Evolutionary conservation across 805 yeast genomes (phyloP).

Genomic region (Ogataea corticis): DNA sequence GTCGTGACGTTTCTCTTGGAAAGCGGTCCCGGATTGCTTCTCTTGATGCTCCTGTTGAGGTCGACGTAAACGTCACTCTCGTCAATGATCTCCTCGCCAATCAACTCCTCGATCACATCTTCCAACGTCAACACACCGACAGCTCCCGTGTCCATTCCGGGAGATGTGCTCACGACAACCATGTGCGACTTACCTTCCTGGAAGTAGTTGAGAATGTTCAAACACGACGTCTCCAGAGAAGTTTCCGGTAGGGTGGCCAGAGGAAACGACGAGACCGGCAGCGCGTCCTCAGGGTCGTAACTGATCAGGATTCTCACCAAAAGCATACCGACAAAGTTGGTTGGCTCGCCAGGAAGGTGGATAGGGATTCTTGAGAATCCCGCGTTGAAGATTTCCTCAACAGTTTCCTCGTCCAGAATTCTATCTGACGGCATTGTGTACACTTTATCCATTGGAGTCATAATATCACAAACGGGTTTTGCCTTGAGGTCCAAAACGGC

Average conservation of each 20-base stretch:
- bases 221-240: constrained; percentile 84
- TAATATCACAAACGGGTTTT: constrained; percentile 78
- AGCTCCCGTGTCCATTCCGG: constrained; percentile 81
- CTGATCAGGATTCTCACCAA: constrained; percentile 89
- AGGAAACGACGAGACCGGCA: constrained; percentile 91
- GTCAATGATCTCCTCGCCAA: constrained; percentile 97
- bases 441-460: constrained; percentile 93
- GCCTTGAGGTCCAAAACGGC: constrained; percentile 94
- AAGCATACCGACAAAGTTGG: constrained; percentile 92
- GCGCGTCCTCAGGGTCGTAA: constrained; percentile 94
- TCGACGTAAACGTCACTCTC: constrained; percentile 94
- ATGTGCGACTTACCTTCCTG: constrained; percentile 98
- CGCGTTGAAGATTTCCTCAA: constrained; percentile 87
- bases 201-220: constrained; percentile 91
- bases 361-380: constrained; percentile 96
- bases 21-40: constrained; percentile 74
- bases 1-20: constrained; percentile 68
- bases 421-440: constrained; percentile 85
- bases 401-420: constrained; percentile 77
- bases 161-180: constrained; percentile 86
- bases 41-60: constrained; percentile 81
- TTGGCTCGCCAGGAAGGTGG: constrained; percentile 84
- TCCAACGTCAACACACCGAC: constrained; percentile 90
- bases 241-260: constrained; percentile 97
- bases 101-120: constrained; percentile 96